Conservation (phyloP, 371 early-diverging fungal species). For the Mucor indicus region DNA sequence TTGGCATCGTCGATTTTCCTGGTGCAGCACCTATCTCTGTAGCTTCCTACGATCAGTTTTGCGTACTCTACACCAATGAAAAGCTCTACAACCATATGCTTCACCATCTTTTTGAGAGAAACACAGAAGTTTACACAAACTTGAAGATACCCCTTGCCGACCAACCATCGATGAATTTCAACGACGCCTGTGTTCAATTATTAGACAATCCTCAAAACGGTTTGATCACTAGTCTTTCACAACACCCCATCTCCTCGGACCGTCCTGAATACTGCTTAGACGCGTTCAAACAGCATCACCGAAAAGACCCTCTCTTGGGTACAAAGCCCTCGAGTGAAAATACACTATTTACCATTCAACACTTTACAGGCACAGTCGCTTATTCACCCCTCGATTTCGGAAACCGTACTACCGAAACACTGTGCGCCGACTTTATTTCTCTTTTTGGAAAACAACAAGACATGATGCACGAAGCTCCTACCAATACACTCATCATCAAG, state of each 20-base stretch:
- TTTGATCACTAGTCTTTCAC: slow-evolving; percentile 42
- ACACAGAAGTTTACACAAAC: slow-evolving; percentile 35
- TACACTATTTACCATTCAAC: slow-evolving; percentile 64
- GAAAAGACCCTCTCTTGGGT: slow-evolving; percentile 10
- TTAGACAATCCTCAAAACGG: slow-evolving; percentile 39
- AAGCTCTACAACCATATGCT: slow-evolving; percentile 60
- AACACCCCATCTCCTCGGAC: not conserved
- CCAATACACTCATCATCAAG: slow-evolving; percentile 15
- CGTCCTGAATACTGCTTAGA: slow-evolving; percentile 7
- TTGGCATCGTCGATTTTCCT: slow-evolving; percentile 67
- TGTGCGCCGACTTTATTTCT: slow-evolving; percentile 76
- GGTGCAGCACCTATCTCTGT: slow-evolving; percentile 38
- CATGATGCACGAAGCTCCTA: slow-evolving; percentile 9
- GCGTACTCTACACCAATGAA: slow-evolving; percentile 78
- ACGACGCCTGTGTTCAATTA: slow-evolving; percentile 40
- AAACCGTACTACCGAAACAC: slow-evolving; percentile 58
- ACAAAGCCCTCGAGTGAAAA: slow-evolving; percentile 1
- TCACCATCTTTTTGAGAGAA: slow-evolving; percentile 59
- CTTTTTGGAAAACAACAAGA: slow-evolving; percentile 42
- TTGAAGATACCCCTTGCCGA: slow-evolving; percentile 25
- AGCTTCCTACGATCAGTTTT: slow-evolving; percentile 69
- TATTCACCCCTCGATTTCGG: slow-evolving; percentile 72
- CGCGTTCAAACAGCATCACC: slow-evolving; percentile 13
- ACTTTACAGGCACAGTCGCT: slow-evolving; percentile 70
- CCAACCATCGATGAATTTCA: slow-evolving; percentile 18